phyloP scores from a whole-genome alignment of 805 yeast species.

The Ogataea chonburiensis region DNA sequence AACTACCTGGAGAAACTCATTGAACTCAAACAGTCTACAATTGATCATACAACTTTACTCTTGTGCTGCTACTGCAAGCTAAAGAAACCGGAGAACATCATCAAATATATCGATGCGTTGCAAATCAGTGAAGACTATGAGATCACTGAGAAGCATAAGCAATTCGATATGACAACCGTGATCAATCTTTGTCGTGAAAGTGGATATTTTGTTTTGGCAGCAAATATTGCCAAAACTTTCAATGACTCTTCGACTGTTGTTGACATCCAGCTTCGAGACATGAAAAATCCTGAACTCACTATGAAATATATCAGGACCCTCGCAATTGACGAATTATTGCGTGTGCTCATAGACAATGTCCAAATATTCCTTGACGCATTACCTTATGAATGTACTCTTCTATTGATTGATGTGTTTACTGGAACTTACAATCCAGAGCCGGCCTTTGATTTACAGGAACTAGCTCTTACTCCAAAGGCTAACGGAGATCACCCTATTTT shows the following conservation, averaged over 20 bases:
- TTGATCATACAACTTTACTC: constrained; percentile 79
- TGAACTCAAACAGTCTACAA: constrained; percentile 53
- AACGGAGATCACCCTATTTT: constrained; percentile 41
- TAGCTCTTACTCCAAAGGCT: constrained; percentile 12
- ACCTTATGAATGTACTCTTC: constrained; percentile 79
- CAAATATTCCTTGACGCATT: constrained; percentile 59
- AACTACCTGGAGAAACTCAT: constrained; percentile 63
- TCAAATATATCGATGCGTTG: constrained; percentile 49
- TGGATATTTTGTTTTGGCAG: constrained; percentile 64
- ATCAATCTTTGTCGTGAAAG: constrained; percentile 72
- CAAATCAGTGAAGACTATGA: constrained; percentile 35
- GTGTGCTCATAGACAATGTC: constrained; percentile 56
- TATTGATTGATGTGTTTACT: constrained; percentile 84
- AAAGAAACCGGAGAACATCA: constrained; percentile 57
- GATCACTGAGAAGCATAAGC: constrained; percentile 37
- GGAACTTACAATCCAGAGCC: constrained; percentile 65
- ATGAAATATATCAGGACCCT: constrained; percentile 66
- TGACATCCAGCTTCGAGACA: constrained; percentile 66
- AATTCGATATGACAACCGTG: constrained; percentile 66
- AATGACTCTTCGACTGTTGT: constrained; percentile 75
- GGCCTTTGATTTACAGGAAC: constrained; percentile 19
- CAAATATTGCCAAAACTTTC: constrained; percentile 63
- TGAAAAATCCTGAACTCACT: constrained; percentile 58
- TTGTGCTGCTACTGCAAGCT: constrained; percentile 79
- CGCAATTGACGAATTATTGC: constrained; percentile 70